Evolutionary conservation across 176 grass and related monocot genomes (phyloP).

Genomic region (Elymus sibiricus): DNA sequence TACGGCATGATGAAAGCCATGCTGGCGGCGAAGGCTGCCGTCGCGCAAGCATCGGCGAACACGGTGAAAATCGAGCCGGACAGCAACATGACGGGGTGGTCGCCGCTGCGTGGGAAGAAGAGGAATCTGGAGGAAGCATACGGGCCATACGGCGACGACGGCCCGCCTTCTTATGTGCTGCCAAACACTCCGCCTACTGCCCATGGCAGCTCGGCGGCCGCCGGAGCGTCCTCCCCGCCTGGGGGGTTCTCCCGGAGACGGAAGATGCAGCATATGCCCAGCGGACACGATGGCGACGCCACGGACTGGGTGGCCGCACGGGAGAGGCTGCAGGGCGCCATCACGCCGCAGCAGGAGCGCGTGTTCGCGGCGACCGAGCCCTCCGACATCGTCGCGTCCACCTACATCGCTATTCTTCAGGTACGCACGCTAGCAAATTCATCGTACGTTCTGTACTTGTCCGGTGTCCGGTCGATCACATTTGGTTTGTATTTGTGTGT

Average conservation of each 20-base stretch:
- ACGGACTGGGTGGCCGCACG: neutral
- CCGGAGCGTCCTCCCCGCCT: neutral
- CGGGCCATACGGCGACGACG: neutral
- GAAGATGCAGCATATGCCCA: neutral
- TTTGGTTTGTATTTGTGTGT: too few relatives aligned
- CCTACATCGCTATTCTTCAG: too few relatives aligned
- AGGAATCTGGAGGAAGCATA: neutral
- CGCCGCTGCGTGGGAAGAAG: neutral
- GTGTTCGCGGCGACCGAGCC: too few relatives aligned
- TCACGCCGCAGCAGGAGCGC: too few relatives aligned
- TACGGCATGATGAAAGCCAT: neutral
- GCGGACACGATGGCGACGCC: neutral
- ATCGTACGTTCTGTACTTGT: too few relatives aligned
- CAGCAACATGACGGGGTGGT: neutral
- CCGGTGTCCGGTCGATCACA: too few relatives aligned
- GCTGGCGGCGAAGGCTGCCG: neutral
- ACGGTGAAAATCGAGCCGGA: neutral
- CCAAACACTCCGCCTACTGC: too few relatives aligned
- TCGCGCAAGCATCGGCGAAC: neutral
- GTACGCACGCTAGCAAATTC: too few relatives aligned
- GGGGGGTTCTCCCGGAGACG: neutral
- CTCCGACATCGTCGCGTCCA: too few relatives aligned
- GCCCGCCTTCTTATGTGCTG: neutral
- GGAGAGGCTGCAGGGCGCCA: too few relatives aligned
- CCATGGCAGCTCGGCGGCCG: neutral